These are phyloP conservation scores for Crataegus laevigata DNA, from an alignment of 306 rosid genomes.

Conservation along the genomic window DNA sequence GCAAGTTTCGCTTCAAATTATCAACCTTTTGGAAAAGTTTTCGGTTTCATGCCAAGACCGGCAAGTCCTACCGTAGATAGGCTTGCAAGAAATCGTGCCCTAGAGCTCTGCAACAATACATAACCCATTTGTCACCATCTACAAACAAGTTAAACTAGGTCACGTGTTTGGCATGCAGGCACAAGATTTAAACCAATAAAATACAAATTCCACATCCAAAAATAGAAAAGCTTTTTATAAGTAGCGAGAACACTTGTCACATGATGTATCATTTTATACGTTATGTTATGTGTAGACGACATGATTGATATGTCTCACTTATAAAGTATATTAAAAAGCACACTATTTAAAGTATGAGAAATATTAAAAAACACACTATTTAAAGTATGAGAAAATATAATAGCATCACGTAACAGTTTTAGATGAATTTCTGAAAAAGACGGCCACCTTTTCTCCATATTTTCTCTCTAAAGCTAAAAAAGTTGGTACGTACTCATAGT, in stretches of 20 bases:
- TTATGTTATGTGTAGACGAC: no score
- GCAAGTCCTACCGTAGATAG: not conserved
- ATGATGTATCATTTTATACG: no score
- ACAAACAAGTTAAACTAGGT: not conserved
- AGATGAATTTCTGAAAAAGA: not conserved
- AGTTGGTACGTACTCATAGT: not conserved
- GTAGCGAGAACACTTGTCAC: no score
- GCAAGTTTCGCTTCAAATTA: not conserved
- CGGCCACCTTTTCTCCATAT: not conserved
- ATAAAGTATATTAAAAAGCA: no score
- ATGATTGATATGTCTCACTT: no score
- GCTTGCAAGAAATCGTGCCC: conserved; percentile 16
- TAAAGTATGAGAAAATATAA: no score
- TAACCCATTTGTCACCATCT: conserved; percentile 13
- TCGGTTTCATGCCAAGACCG: conserved; percentile 3
- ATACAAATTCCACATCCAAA: conserved; percentile 4
- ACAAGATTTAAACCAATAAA: not conserved
- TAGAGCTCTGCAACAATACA: not conserved
- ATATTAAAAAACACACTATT: no score
- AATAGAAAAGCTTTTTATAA: not conserved
- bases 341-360: no score
- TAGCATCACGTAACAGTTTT: no score
- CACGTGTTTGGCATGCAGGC: conserved; percentile 11
- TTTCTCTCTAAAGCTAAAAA: conserved; percentile 2
- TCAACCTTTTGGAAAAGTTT: not conserved